Evolutionary conservation across 78 protist species (phyloP).

Genomic region (Dictyostelium capitatum): DNA sequence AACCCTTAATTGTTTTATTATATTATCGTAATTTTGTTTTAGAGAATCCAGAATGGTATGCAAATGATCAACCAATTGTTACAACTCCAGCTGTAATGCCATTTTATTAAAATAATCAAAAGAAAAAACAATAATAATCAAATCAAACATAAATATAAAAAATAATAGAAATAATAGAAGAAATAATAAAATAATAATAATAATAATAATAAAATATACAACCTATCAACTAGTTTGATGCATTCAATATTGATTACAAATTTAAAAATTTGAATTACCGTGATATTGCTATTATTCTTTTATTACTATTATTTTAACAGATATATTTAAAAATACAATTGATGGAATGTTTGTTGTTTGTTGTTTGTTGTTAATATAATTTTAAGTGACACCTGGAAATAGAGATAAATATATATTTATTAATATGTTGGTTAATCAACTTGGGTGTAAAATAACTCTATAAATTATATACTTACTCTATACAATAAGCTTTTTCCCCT

Average conservation of each 20-base stretch:
- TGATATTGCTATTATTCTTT: neutral
- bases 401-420: neutral
- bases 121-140: neutral
- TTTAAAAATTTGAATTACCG: no score
- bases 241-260: neutral
- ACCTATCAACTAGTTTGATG: neutral
- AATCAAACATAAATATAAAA: neutral
- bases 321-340: neutral
- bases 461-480: neutral
- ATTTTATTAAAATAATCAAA: neutral
- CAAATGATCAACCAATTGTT: slow-evolving; percentile 8
- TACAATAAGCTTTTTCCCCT: slow-evolving; percentile 50
- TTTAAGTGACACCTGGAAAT: slow-evolving; percentile 26
- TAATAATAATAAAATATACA: neutral
- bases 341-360: neutral
- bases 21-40: slow-evolving; percentile 71
- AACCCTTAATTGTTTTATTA: slow-evolving; percentile 77
- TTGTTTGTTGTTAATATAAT: slow-evolving; percentile 1
- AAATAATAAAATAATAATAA: neutral
- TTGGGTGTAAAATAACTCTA: no score
- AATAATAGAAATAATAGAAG: neutral
- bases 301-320: neutral
- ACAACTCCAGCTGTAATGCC: slow-evolving; percentile 23
- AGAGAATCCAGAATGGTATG: slow-evolving; percentile 57
- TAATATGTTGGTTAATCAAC: no score